phyloP scores from a whole-genome alignment of 345 rosid species.

The Laguncularia racemosa region DNA sequence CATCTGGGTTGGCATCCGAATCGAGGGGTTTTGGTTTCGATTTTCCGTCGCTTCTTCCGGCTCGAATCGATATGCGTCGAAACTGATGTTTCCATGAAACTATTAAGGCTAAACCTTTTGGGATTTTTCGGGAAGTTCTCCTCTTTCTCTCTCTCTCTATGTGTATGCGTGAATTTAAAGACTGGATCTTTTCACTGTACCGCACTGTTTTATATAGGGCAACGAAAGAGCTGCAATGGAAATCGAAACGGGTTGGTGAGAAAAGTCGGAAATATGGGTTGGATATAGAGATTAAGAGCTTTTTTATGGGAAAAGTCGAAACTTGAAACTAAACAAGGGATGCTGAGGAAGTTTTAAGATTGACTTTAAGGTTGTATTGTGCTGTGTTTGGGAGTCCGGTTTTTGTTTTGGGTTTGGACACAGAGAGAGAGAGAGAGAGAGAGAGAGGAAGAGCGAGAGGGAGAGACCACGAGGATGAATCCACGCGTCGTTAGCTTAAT shows the following conservation, averaged over 20 bases:
- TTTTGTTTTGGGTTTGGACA: background rate
- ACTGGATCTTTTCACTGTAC: too few relatives aligned
- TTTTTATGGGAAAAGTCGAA: too few relatives aligned
- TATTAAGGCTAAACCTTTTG: background rate
- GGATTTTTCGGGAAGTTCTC: background rate
- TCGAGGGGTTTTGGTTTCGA: constrained; percentile 4
- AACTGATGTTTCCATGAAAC: constrained; percentile 18
- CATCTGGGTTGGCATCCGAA: constrained; percentile 28
- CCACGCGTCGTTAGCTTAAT: constrained; percentile 30
- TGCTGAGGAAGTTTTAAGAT: background rate
- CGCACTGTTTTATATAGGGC: too few relatives aligned
- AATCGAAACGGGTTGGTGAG: too few relatives aligned
- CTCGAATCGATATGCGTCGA: constrained; percentile 22
- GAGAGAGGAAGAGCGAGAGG: constrained; percentile 3
- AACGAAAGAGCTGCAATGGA: too few relatives aligned
- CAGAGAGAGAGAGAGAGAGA: constrained; percentile 2
- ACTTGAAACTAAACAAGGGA: background rate
- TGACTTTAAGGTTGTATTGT: background rate
- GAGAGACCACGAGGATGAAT: constrained; percentile 30
- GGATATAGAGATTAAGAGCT: too few relatives aligned
- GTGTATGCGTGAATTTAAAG: too few relatives aligned
- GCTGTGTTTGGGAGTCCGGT: too few relatives aligned
- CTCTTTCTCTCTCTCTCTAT: background rate
- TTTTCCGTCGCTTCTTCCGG: constrained; percentile 43
- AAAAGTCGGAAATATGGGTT: too few relatives aligned